Percentiles rank a stretch among this genome's conserved stretches.
Conservation (phyloP, 2,329 filamentous ascomycete genomes). For the Penicillium sp. region DNA sequence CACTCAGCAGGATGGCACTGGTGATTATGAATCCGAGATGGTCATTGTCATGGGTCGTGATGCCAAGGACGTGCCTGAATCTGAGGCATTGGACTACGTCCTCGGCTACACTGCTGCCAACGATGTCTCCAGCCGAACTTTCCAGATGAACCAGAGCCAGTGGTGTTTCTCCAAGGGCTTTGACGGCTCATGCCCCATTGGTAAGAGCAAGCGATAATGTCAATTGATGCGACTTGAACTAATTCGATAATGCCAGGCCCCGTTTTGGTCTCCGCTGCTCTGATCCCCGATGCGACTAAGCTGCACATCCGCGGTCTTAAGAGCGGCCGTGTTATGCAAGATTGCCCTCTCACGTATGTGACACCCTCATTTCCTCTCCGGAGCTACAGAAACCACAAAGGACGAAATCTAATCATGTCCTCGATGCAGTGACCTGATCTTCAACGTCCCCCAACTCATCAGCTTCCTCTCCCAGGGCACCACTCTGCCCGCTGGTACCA, state of each 20-base stretch:
- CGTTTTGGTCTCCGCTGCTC: slow-evolving; percentile 53
- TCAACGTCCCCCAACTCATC: slow-evolving; percentile 55
- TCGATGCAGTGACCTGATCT: slow-evolving; percentile 59
- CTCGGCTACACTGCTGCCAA: slow-evolving; percentile 69
- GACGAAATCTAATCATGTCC: slow-evolving; percentile 15
- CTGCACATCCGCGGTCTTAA: slow-evolving; percentile 47
- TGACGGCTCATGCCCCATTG: slow-evolving; percentile 62
- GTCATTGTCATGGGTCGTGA: slow-evolving; percentile 62
- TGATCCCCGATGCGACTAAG: slow-evolving; percentile 41
- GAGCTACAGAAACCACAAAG: not conserved
- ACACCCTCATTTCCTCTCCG: not conserved
- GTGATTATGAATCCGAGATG: slow-evolving; percentile 66
- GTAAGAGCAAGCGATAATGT: slow-evolving; percentile 29
- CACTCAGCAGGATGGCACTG: slow-evolving; percentile 59
- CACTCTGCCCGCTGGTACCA: slow-evolving; percentile 50
- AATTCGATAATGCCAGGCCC: slow-evolving; percentile 47
- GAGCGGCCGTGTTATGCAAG: slow-evolving; percentile 61
- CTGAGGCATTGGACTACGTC: slow-evolving; percentile 64
- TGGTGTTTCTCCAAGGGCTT: slow-evolving; percentile 67
- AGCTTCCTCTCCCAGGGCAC: slow-evolving; percentile 50
- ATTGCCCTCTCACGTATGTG: slow-evolving; percentile 50
- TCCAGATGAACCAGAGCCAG: slow-evolving; percentile 61
- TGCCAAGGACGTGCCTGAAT: slow-evolving; percentile 62
- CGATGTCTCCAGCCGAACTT: slow-evolving; percentile 66
- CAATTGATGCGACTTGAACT: not conserved